A percentile compares a stretch with the other conserved stretches of the same genome.
Conservation (phyloP, 2,329 filamentous ascomycete species). For the Sporothrix schenckii region DNA sequence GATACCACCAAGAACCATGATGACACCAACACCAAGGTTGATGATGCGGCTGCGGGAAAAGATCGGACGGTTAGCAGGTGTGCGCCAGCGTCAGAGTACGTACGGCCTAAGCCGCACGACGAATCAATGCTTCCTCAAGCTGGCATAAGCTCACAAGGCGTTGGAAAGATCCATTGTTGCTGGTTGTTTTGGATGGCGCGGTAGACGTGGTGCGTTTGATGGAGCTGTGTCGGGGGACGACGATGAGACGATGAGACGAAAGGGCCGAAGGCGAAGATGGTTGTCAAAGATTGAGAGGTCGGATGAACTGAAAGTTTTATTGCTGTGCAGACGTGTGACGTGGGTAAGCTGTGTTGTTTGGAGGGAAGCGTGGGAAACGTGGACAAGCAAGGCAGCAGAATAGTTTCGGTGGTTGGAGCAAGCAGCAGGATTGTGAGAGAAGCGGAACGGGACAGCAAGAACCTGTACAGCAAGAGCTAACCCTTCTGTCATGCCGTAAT, state of each 20-base stretch:
- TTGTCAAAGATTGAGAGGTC: neutral
- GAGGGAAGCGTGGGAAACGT: neutral
- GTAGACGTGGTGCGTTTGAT: neutral
- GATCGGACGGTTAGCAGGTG: slow-evolving; percentile 22
- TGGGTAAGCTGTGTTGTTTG: neutral
- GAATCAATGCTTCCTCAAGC: neutral
- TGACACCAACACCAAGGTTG: slow-evolving; percentile 83
- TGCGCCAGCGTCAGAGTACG: neutral
- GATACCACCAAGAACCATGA: slow-evolving; percentile 86
- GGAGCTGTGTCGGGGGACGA: neutral
- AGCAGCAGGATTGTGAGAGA: neutral
- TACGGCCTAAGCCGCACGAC: neutral
- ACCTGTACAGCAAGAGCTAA: neutral
- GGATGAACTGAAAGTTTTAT: neutral
- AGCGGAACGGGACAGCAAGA: neutral
- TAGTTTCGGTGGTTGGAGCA: neutral
- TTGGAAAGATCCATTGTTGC: slow-evolving; percentile 72
- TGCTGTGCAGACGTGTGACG: slow-evolving; percentile 7
- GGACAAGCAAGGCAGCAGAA: slow-evolving; percentile 25
- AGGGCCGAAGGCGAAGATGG: neutral
- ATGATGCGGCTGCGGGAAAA: slow-evolving; percentile 73
- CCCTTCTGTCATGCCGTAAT: neutral
- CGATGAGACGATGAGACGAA: neutral
- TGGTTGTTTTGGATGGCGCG: slow-evolving; percentile 7
- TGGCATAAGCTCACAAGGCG: slow-evolving; percentile 70